Evolutionary conservation across 148 eudicot genomes (phyloP).

Genomic region (Camellia japonica): DNA sequence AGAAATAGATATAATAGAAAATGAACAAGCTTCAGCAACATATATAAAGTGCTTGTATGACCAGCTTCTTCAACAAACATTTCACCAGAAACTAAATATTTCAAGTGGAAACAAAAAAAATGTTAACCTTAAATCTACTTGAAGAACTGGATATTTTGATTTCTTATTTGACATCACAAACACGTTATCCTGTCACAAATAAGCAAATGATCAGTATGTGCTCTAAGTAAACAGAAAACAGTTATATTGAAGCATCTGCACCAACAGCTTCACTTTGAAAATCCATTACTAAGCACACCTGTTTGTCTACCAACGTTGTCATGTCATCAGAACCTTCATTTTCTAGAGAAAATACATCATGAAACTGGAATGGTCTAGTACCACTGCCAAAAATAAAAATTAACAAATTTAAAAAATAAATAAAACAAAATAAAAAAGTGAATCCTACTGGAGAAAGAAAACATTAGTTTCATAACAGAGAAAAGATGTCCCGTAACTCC

Average conservation of each 20-base stretch:
- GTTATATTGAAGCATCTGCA: background rate
- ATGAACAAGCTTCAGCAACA: background rate
- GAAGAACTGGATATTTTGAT: conserved; percentile 95
- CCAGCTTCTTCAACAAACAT: background rate
- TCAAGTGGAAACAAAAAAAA: background rate
- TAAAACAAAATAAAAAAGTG: conserved; percentile 4
- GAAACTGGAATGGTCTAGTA: conserved; percentile 75
- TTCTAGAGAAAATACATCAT: conserved; percentile 75
- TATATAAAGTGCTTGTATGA: background rate
- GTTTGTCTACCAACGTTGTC: conserved; percentile 77
- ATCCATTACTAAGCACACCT: conserved; percentile 38
- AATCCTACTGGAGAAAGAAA: background rate
- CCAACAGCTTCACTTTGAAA: background rate
- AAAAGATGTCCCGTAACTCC: background rate
- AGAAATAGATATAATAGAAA: conserved; percentile 6
- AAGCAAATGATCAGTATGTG: conserved; percentile 3
- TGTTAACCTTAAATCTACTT: conserved; percentile 89
- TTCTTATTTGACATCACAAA: conserved; percentile 98
- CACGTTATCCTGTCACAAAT: conserved; percentile 70
- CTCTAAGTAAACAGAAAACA: background rate
- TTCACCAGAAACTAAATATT: background rate
- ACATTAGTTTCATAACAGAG: background rate
- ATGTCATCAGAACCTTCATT: conserved; percentile 83
- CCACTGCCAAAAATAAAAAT: conserved; percentile 47
- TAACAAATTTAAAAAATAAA: background rate